Base-by-base conservation (phyloP, 192 early-diverging fungal genomes). In the Podila epicladia region DNA sequence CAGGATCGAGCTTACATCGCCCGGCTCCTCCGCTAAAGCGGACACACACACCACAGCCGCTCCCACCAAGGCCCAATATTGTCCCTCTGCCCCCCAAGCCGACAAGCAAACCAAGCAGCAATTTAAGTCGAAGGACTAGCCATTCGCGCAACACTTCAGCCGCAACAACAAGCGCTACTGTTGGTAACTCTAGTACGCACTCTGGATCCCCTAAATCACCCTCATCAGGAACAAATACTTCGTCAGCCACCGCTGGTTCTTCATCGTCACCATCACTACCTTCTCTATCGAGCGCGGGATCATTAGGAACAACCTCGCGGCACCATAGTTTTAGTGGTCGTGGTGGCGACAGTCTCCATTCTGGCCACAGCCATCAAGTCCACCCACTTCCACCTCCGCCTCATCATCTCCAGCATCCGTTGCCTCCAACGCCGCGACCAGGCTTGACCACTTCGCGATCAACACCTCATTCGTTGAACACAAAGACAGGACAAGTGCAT, bases 1-100 rank as follows among this genome's bases (percentile, higher is more conserved):
- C 31, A 15, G 59, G 64, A 22, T 26, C 31, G 5, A 26, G 35
- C 11, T 26, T 20, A 24, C 35, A 64, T 22, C 9, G 35, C 19
- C 37, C 64, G 28, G 6, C 49, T 1, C 48, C 45, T 28, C 26
- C 12, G 13, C 26, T 31, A 29, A 80, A 73, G 62, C 66, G 77
- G 31, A 33, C 59, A 22, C 77, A 80, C 19, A 71, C 68, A 9
- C 71, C 64, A 22, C 11, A 69, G 32, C 77, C 77, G 1, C 49
- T 80, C 7, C 77, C 77, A 32, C 77, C 70, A 8, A 66, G 77
- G 8, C 77, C 77, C 15, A 65, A 29, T n/a, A 58, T 79, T 65
- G 75, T 80, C 7, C 71, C 77, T n/a, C 31, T 80, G 33, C 77
- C 77, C 26, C 77, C 77, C 26, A 80, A 73, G 15, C 77, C 76